These are phyloP conservation scores for Backusella westeae DNA, from an alignment of 192 early-diverging fungal genomes.

Conservation along the genomic window DNA sequence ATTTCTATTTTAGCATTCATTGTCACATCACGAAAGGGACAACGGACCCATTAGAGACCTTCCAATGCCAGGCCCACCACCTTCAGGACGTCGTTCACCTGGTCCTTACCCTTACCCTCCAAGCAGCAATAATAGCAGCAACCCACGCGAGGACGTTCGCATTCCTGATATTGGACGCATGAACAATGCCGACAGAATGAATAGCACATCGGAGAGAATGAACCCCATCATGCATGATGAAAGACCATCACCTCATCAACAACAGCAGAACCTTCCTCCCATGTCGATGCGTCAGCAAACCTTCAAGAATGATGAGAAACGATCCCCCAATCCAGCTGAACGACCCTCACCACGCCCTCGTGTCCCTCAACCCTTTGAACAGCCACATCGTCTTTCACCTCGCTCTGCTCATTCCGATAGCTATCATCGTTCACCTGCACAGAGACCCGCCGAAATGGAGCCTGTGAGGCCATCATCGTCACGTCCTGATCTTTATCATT, in stretches of 20 bases:
- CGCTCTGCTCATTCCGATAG: conserved; percentile 3
- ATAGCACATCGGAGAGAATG: not conserved
- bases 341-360: conserved; percentile 15
- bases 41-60: conserved; percentile 14
- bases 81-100: conserved; percentile 15
- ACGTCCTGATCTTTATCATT: not conserved
- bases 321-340: not conserved
- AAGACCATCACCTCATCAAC: conserved; percentile 12
- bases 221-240: conserved; percentile 29
- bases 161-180: conserved; percentile 35
- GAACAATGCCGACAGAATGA: no score
- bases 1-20: no score
- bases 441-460: not conserved
- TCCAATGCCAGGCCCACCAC: not conserved
- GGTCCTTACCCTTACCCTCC: conserved; percentile 18
- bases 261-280: not conserved
- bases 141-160: conserved; percentile 27
- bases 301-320: not conserved
- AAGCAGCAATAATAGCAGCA: no score
- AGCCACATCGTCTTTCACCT: not conserved
- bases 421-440: conserved; percentile 4
- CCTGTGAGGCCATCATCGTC: not conserved
- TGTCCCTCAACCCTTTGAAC: not conserved
- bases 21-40: conserved; percentile 18
- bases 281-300: conserved; percentile 6